These are phyloP conservation scores for Eutrema yunnanense DNA, from an alignment of 345 rosid species.

Conservation along the genomic window DNA sequence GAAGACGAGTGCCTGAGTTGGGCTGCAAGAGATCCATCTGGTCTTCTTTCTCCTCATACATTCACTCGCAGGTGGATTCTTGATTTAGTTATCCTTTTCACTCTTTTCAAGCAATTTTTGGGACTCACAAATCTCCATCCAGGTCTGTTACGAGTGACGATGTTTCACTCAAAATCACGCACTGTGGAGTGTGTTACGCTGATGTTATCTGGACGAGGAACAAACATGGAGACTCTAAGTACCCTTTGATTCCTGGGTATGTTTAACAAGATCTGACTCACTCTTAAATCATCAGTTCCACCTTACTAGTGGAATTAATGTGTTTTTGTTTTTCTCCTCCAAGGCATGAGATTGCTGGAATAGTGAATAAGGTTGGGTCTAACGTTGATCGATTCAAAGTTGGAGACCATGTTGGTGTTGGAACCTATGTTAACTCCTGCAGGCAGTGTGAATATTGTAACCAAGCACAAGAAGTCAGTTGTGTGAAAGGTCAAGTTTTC, in stretches of 20 bases:
- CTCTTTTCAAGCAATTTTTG: neutral
- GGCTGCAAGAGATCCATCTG: conserved; percentile 71
- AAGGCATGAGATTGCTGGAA: conserved; percentile 88
- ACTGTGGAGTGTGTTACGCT: conserved; percentile 91
- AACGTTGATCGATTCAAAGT: conserved; percentile 55
- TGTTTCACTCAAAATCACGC: conserved; percentile 67
- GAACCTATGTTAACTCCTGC: conserved; percentile 83
- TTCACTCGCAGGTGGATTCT: conserved; percentile 56
- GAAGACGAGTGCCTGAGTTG: conserved; percentile 48
- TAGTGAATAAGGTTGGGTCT: conserved; percentile 73
- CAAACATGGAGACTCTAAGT: conserved; percentile 49
- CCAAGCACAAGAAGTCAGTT: conserved; percentile 43
- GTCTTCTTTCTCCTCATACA: conserved; percentile 55
- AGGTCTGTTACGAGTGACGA: conserved; percentile 64
- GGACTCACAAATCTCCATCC: neutral
- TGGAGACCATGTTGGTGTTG: conserved; percentile 89
- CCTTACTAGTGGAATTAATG: neutral
- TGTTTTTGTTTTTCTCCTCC: neutral
- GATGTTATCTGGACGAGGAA: conserved; percentile 76
- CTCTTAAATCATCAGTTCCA: conserved; percentile 4
- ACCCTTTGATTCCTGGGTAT: conserved; percentile 94
- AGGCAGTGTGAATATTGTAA: conserved; percentile 70
- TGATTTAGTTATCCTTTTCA: neutral
- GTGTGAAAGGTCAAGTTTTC: conserved; percentile 45
- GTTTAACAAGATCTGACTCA: neutral